A percentile compares a stretch with the other conserved stretches of the same genome.
Conservation (phyloP, 2,329 filamentous ascomycete species). For the Cladosporium cucumerinum region DNA sequence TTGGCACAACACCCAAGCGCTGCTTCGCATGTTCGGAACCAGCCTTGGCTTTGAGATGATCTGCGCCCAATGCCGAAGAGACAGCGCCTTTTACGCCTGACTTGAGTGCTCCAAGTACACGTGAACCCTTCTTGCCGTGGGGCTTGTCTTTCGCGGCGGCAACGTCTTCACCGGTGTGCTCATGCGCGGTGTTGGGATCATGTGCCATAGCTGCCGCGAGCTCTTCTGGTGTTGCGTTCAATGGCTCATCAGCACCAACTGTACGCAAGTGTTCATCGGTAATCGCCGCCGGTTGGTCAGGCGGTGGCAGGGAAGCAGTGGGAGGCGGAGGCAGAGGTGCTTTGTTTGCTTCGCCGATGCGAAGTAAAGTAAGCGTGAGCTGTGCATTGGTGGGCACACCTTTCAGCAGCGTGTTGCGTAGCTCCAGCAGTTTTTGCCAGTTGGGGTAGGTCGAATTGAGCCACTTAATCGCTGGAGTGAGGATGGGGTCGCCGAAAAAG, state of each 20-base stretch:
- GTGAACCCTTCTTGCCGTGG: constrained; percentile 47
- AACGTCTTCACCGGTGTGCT: constrained; percentile 52
- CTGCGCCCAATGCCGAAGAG: constrained; percentile 67
- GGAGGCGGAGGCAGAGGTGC: constrained; percentile 68
- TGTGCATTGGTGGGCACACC: constrained; percentile 85
- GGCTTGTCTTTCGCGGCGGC: constrained; percentile 48
- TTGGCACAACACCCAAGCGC: constrained; percentile 65
- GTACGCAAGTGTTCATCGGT: constrained; percentile 50
- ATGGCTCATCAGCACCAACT: constrained; percentile 51
- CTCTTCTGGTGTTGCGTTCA: constrained; percentile 63
- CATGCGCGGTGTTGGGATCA: constrained; percentile 45
- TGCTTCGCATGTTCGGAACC: constrained; percentile 63
- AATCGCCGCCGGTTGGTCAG: constrained; percentile 50
- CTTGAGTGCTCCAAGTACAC: constrained; percentile 65
- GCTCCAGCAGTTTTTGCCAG: constrained; percentile 72
- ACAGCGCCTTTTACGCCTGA: constrained; percentile 67
- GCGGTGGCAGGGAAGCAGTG: constrained; percentile 41
- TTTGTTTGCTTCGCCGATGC: constrained; percentile 77
- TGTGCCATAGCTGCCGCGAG: constrained; percentile 58
- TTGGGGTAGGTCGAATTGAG: constrained; percentile 62
- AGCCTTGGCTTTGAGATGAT: constrained; percentile 65
- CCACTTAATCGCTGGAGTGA: constrained; percentile 57
- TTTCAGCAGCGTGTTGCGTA: constrained; percentile 73
- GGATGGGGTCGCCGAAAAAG: constrained; percentile 77
- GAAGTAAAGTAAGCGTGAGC: constrained; percentile 73